phyloP scores from a whole-genome alignment of 2,329 filamentous ascomycete genomes.

The Cladosporium oxysporum region DNA sequence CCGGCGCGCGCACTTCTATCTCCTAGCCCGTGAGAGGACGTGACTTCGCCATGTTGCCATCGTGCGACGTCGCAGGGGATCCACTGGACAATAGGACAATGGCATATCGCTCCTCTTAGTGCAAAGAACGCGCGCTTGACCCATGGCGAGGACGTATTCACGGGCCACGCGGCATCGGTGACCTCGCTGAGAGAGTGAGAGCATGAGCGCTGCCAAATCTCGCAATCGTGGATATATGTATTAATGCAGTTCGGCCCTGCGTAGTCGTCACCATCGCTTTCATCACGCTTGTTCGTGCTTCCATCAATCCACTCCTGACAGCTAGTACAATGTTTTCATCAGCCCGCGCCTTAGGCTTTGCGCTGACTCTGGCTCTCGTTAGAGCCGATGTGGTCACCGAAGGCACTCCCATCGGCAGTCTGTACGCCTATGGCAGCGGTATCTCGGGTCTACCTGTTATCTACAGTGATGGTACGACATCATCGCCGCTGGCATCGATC shows the following conservation, averaged over 20 bases:
- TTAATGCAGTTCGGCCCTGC: neutral
- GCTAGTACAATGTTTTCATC: neutral
- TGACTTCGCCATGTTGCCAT: neutral
- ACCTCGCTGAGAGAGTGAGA: neutral
- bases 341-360: constrained; percentile 5
- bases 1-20: neutral
- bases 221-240: neutral
- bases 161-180: neutral
- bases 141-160: neutral
- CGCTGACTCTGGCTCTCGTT: constrained; percentile 11
- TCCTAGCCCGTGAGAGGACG: neutral
- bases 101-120: neutral
- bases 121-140: neutral
- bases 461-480: constrained; percentile 24
- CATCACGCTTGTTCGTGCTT: neutral
- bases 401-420: constrained; percentile 3
- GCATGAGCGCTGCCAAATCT: neutral
- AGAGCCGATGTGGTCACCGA: constrained; percentile 3
- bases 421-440: constrained; percentile 26
- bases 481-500: neutral
- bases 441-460: constrained; percentile 26
- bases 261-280: neutral
- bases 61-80: neutral
- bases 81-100: neutral
- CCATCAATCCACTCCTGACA: neutral